Base-by-base conservation (phyloP, 2,329 filamentous ascomycete species). In the Thelonectria rubi region DNA sequence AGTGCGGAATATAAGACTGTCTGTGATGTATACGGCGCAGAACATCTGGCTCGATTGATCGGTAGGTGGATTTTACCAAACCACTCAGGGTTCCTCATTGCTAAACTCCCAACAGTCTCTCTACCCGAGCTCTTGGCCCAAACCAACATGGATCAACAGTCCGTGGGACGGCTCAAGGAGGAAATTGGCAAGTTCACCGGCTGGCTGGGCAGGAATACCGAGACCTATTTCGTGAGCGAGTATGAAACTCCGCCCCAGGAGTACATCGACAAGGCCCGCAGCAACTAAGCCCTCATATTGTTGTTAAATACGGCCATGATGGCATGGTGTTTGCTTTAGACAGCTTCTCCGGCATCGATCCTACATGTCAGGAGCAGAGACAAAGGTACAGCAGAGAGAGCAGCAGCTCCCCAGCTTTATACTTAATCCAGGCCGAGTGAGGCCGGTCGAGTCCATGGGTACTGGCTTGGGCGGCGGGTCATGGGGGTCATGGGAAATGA, bases 141-240 rank as follows among this genome's bases (percentile, higher is more conserved):
- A 76, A 99, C 95, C 54, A 98, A 98, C 79, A 97, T 99, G 93
- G 95, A 98, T 73, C 84, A 90, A 55, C 93, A 97, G 75, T 94
- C 93, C 2, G 92, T 97, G 43, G 91, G 90, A 64, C 91, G 93
- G 48, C 86, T 98, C 24, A 90, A 93, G 12, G 93, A 97, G 72
- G 95, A 99, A 76, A 84, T 99, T 15, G 85, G 87, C 68, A 94
- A 93, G 77, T 89, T 99, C 77, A 92, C 90, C 11, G 84, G 87
- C 55, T 99, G 94, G 93, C 83, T 99, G 57, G 86, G 89, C 61
- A 91, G 90, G 69, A 88, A 94, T 71, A 88, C 89, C 14, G 83
- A 87, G 59, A 86, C 86, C 21, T 97, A 95, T 78, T 97, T 99
- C 73, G 84, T 88, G 60, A 86, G 80, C 60, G 86, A 90, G 71